These are phyloP conservation scores for Penicillium sp. DNA, from an alignment of 2,329 filamentous ascomycete species.

Conservation along the genomic window DNA sequence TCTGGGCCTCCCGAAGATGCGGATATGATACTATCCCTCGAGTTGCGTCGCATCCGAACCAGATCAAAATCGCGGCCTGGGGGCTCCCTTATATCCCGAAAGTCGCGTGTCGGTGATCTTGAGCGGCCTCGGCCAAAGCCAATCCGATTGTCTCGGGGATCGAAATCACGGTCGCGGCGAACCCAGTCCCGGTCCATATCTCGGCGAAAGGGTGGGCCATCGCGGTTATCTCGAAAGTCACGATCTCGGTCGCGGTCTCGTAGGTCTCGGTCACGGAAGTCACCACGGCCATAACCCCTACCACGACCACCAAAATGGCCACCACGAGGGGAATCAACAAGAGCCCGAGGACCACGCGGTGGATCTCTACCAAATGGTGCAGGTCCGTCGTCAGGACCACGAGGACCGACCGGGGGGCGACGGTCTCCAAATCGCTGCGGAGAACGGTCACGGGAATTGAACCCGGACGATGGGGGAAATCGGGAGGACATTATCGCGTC, in stretches of 20 bases:
- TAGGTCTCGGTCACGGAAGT: slow-evolving; percentile 56
- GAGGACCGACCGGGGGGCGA: slow-evolving; percentile 55
- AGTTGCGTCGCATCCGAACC: slow-evolving; percentile 44
- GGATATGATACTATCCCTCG: slow-evolving; percentile 43
- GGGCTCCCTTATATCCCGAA: slow-evolving; percentile 39
- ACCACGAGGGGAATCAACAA: slow-evolving; percentile 67
- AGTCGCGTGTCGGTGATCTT: slow-evolving; percentile 44
- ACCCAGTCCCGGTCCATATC: slow-evolving; percentile 46
- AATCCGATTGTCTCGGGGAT: slow-evolving; percentile 43
- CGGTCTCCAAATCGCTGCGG: slow-evolving; percentile 70
- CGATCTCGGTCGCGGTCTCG: slow-evolving; percentile 44
- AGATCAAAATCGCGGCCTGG: slow-evolving; percentile 39
- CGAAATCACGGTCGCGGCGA: slow-evolving; percentile 48
- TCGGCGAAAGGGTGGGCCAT: slow-evolving; percentile 42
- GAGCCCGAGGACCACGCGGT: slow-evolving; percentile 76
- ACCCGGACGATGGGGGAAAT: slow-evolving; percentile 61
- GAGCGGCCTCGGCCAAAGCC: slow-evolving; percentile 48
- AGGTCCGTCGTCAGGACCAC: slow-evolving; percentile 58
- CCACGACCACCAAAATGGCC: slow-evolving; percentile 38
- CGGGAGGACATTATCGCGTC: slow-evolving; percentile 55
- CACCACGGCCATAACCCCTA: slow-evolving; percentile 45
- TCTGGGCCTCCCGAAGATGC: slow-evolving; percentile 38
- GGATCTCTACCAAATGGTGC: slow-evolving; percentile 64
- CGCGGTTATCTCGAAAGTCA: slow-evolving; percentile 42
- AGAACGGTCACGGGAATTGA: slow-evolving; percentile 65